phyloP scores from a whole-genome alignment of 2,329 filamentous ascomycete species.

The Berkeleyomyces basicola region DNA sequence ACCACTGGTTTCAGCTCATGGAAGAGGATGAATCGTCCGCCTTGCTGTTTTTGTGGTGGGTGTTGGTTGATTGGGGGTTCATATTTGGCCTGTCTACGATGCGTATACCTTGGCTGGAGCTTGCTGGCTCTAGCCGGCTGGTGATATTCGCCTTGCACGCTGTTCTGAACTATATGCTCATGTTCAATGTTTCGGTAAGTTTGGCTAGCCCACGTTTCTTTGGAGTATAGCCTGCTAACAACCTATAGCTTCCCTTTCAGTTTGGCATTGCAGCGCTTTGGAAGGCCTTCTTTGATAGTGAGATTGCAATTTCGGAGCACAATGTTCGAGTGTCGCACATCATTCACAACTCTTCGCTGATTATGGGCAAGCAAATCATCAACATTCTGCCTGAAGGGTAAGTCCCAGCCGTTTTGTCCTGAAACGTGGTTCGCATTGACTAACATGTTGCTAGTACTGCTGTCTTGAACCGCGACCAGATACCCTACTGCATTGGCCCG shows the following conservation, averaged over 20 bases:
- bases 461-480: constrained; percentile 63
- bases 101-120: constrained; percentile 92
- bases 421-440: constrained; percentile 17
- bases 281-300: constrained; percentile 79
- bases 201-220: no score
- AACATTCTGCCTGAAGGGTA: constrained; percentile 91
- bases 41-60: constrained; percentile 87
- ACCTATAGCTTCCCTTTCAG: constrained; percentile 50
- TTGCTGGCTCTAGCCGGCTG: constrained; percentile 59
- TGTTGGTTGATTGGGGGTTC: constrained; percentile 68
- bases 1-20: constrained; percentile 65
- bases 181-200: constrained; percentile 74
- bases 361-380: constrained; percentile 91
- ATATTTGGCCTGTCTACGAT: constrained; percentile 75
- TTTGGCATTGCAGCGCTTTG: constrained; percentile 55
- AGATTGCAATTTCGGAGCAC: constrained; percentile 83
- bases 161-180: constrained; percentile 64
- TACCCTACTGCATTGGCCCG: constrained; percentile 65
- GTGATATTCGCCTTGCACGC: constrained; percentile 56
- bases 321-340: constrained; percentile 79
- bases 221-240: background rate
- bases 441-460: constrained; percentile 43
- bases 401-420: constrained; percentile 9
- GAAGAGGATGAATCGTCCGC: constrained; percentile 78
- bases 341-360: constrained; percentile 80